Base-by-base conservation (phyloP, 176 grass and related monocot species). In the Poa pratensis region DNA sequence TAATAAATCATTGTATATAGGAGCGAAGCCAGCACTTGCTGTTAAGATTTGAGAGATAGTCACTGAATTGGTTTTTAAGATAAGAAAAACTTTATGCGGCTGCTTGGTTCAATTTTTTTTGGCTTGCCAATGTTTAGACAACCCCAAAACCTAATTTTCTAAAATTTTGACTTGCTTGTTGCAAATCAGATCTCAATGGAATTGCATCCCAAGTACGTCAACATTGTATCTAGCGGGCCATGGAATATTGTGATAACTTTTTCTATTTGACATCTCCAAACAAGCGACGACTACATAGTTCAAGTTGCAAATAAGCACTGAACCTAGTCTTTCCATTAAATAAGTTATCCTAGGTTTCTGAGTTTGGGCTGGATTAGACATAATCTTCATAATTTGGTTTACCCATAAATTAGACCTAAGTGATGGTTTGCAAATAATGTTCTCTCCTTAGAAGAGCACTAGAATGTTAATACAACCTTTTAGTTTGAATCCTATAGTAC, bases 401-500 rank as follows among this genome's bases (percentile, higher is more conserved):
- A 54, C 69, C 69, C 73, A 13, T 54, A 63, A n/a, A 49, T 69
- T 77, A 23, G 34, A 35, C 3, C 46, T 10, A 27, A 67, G 32
- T 22, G 19, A 14, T 30, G 35, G 9, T 50, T 80, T 50, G n/a
- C 50, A 66, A 67, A 50, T 9, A 67, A 80, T 67, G 11, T 17
- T 15, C 24, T n/a, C 24, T 40, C 6, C 45, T 54, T n/a, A 32
- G 24, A 80, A 50, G 46, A 32, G 9, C 61, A 48, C 32, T 67
- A 18, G 12, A 32, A 66, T 80, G 19, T 18, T 64, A 27, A 23
- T 64, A 48, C 9, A 19, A 46, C n/a, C 35, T 80, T 32, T 57
- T 59, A 45, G 20, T 72, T 86, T 58, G 13, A 16, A 71, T 86
- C 52, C 52, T 70, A 0, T 72, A 19, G 10, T 49, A 71, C 68